Conservation (phyloP, 1,284 basidiomycete genomes). For the Puccinia horiana region DNA sequence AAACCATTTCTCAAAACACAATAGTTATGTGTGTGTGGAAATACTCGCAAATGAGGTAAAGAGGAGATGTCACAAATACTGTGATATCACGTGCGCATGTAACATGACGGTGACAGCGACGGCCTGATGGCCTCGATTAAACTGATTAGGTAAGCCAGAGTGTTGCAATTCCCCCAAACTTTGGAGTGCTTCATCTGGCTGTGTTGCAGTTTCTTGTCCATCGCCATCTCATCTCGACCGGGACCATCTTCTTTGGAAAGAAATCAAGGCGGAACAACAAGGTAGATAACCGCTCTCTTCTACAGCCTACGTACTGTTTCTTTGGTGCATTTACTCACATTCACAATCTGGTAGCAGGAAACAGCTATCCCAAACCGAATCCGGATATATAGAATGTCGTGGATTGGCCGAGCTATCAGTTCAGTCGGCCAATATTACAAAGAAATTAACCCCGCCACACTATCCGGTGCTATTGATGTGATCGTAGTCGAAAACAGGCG, state of each 20-base stretch:
- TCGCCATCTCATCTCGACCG: no score
- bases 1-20: no score
- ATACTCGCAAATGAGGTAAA: no score
- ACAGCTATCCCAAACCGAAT: not conserved
- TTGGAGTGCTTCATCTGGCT: no score
- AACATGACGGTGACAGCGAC: no score
- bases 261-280: not conserved
- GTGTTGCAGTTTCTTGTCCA: no score
- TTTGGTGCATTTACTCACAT: not conserved
- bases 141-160: no score
- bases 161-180: no score
- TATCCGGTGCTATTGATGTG: conserved; percentile 95
- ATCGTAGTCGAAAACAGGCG: conserved; percentile 69
- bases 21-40: no score
- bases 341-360: not conserved
- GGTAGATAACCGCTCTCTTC: not conserved
- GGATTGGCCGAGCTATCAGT: conserved; percentile 52
- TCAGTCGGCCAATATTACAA: conserved; percentile 53
- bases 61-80: no score
- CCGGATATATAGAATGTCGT: conserved; percentile 48
- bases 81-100: no score
- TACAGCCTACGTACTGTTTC: not conserved
- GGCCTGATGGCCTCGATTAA: no score
- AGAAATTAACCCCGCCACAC: conserved; percentile 81
- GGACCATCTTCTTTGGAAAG: not conserved